A percentile compares a stretch with the other conserved stretches of the same genome.
Evolutionary conservation across 768 basidiomycete genomes (phyloP).

Genomic region (Lactarius akahatsu): DNA sequence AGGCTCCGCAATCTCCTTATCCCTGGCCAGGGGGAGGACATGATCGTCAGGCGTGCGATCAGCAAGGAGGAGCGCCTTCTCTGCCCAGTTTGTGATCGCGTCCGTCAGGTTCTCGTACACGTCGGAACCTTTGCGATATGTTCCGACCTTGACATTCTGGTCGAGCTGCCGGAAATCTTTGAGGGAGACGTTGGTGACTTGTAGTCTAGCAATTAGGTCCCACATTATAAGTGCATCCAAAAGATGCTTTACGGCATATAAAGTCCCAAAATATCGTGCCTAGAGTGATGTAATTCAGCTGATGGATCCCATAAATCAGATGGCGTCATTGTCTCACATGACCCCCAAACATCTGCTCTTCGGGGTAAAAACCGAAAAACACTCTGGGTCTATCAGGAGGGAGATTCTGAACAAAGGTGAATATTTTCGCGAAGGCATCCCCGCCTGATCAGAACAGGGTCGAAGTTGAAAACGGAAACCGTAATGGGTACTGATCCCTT

Average conservation of each 20-base stretch:
- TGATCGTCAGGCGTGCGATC: constrained; percentile 14
- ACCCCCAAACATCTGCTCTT: constrained; percentile 17
- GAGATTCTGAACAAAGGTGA: constrained; percentile 7
- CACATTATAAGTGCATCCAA: constrained; percentile 15
- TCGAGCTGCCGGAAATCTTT: constrained; percentile 20
- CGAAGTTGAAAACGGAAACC: constrained; percentile 21
- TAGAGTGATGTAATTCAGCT: constrained; percentile 1
- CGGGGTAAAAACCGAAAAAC: constrained; percentile 10
- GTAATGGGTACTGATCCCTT: not conserved
- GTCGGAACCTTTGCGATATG: constrained; percentile 4
- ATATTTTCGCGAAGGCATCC: constrained; percentile 16
- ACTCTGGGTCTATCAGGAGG: constrained; percentile 3
- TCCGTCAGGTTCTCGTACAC: constrained; percentile 6
- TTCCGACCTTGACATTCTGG: constrained; percentile 2
- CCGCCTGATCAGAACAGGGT: constrained; percentile 25
- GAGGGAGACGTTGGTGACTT: constrained; percentile 13
- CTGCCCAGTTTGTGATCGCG: constrained; percentile 11
- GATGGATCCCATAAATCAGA: not conserved
- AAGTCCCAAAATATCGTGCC: constrained; percentile 10
- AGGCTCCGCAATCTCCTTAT: constrained; percentile 7
- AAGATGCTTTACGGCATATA: not conserved
- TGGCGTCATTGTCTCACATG: not conserved
- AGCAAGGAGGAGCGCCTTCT: constrained; percentile 5
- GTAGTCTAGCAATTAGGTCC: constrained; percentile 11
- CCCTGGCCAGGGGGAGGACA: constrained; percentile 5